Percentiles rank a stretch among this genome's conserved stretches.
Evolutionary conservation across 129 eudicot species (phyloP).

Genomic region (Oenanthe sinensis): DNA sequence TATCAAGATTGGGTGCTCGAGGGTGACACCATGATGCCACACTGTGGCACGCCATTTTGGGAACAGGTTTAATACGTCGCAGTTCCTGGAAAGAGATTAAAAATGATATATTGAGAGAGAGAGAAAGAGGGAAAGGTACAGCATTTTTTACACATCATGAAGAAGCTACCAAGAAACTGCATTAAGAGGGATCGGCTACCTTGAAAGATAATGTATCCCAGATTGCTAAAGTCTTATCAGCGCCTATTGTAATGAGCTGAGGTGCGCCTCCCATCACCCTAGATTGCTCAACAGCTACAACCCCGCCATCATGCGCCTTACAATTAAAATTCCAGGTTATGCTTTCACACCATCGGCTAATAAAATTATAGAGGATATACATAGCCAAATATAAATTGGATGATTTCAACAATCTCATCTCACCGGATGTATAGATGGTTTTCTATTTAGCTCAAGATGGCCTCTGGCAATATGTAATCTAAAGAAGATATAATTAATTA

Average conservation of each 20-base stretch:
- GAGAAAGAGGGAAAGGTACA: background rate
- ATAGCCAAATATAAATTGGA: background rate
- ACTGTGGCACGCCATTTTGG: constrained; percentile 94
- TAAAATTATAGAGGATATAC: background rate
- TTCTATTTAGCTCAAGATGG: background rate
- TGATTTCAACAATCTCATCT: background rate
- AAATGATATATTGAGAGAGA: no score
- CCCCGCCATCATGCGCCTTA: constrained; percentile 99
- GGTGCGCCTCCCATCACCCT: constrained; percentile 95
- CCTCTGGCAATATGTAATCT: background rate
- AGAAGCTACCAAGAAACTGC: constrained; percentile 9
- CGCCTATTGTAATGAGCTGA: constrained; percentile 94
- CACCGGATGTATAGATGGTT: background rate
- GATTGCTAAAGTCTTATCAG: constrained; percentile 96
- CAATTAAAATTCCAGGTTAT: constrained; percentile 8
- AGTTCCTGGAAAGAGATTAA: constrained; percentile 52
- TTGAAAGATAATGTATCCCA: constrained; percentile 95
- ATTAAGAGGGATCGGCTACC: constrained; percentile 34
- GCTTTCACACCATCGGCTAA: background rate
- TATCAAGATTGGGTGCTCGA: constrained; percentile 98
- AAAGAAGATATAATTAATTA: background rate
- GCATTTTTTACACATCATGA: background rate
- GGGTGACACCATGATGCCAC: constrained; percentile 99
- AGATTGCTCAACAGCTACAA: constrained; percentile 86
- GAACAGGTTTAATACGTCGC: constrained; percentile 91